These are phyloP conservation scores for Hypoxylon fragiforme DNA, from an alignment of 495 filamentous ascomycete genomes.

Conservation along the genomic window DNA sequence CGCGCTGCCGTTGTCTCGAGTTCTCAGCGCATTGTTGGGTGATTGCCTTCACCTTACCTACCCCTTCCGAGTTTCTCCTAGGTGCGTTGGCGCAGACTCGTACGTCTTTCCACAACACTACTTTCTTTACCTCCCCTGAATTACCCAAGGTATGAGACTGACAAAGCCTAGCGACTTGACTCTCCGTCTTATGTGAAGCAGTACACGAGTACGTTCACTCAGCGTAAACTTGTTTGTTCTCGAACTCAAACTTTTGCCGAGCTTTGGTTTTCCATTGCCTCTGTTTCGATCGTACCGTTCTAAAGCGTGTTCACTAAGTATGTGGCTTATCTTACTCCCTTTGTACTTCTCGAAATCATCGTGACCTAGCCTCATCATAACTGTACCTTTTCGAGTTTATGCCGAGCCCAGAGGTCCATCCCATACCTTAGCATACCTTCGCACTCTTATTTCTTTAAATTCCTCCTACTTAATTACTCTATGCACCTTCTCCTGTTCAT, in stretches of 20 bases:
- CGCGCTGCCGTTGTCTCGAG: background rate
- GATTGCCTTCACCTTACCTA: background rate
- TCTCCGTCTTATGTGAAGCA: background rate
- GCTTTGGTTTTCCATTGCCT: background rate
- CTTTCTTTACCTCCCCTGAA: background rate
- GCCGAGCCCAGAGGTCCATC: no score
- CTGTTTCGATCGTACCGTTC: background rate
- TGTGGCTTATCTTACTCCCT: background rate
- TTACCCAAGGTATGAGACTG: background rate
- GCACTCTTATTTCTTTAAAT: background rate
- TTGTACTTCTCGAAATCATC: background rate
- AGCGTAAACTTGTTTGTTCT: background rate
- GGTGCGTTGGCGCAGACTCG: background rate
- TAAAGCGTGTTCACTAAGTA: background rate
- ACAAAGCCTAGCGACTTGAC: background rate
- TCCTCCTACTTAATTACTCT: background rate
- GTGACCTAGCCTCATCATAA: background rate
- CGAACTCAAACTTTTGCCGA: background rate
- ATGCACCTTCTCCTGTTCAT: background rate
- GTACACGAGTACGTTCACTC: constrained; percentile 2
- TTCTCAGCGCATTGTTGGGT: constrained; percentile 12
- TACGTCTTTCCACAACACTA: background rate
- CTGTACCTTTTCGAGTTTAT: background rate
- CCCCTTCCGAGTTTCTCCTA: background rate
- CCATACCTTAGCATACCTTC: no score